Evolutionary conservation across 345 rosid species (phyloP).

Genomic region (Noccaea bulbosa): DNA sequence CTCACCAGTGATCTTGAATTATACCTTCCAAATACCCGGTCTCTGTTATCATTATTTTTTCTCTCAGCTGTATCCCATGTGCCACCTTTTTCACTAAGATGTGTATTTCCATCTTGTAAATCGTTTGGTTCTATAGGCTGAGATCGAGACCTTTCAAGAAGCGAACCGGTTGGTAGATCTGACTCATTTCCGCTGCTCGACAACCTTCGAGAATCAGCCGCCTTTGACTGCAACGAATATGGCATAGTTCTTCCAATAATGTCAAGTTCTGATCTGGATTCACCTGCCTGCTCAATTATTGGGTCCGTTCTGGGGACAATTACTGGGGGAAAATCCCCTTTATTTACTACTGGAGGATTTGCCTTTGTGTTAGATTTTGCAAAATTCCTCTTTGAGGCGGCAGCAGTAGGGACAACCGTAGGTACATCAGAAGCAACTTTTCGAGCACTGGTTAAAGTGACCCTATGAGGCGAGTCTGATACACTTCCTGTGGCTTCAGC

Average conservation of each 20-base stretch:
- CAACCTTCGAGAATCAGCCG: conserved; percentile 64
- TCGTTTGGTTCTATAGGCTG: conserved; percentile 50
- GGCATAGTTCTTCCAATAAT: conserved; percentile 96
- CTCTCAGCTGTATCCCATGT: conserved; percentile 60
- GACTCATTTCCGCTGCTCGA: conserved; percentile 60
- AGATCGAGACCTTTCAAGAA: conserved; percentile 50
- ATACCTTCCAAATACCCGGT: conserved; percentile 51
- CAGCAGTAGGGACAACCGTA: conserved; percentile 48
- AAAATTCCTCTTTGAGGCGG: conserved; percentile 62
- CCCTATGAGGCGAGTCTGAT: conserved; percentile 79
- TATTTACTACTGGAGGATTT: conserved; percentile 57
- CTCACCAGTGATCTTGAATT: conserved; percentile 53
- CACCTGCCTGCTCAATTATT: conserved; percentile 63
- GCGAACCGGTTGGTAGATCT: conserved; percentile 56
- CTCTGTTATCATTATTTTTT: conserved; percentile 56
- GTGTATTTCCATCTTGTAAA: conserved; percentile 50
- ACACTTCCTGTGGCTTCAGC: conserved; percentile 79
- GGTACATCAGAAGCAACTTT: conserved; percentile 53
- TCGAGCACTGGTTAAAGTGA: conserved; percentile 50
- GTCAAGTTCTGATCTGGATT: conserved; percentile 74
- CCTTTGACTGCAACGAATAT: conserved; percentile 87
- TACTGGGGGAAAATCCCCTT: conserved; percentile 66
- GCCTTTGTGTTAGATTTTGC: conserved; percentile 51
- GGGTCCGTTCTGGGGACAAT: conserved; percentile 75
- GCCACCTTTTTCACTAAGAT: conserved; percentile 51